Evolutionary conservation across 306 rosid species (phyloP), one percentile per base, ranked within the genome.

Genomic region (Castanea sativa): DNA sequence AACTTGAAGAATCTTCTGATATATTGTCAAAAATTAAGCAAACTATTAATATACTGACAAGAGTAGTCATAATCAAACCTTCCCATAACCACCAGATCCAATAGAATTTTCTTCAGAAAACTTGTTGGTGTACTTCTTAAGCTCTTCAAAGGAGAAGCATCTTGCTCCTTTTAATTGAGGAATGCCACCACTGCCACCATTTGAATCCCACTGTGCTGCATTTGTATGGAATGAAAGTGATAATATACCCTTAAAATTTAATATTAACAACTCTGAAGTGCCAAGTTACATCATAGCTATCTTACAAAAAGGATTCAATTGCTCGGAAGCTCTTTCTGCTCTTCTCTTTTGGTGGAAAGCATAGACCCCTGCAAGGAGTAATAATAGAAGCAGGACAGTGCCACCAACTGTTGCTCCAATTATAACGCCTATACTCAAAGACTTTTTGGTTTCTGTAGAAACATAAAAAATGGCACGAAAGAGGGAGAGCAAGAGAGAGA

Each of bases 41-140:
- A 55, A 55, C 45, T 45, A 73, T 65, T 58, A 29, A 73, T 70
- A 78, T 8, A 25, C 3, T 38, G 33, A 23, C 71, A 71, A n/a
- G 55, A 67, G 58, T 4, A 19, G 35, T 60, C 19, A 58, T 43
- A 79, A 59, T 53, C 53, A 33, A 23, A 92, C 98, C 92, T 92
- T 88, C 25, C 97, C 98, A 73, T 92, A 90, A 14, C 98, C 97
- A 9, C 98, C 98, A 29, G 90, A 79, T 63, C 90, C 90, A 59
- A 82, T 73, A 25, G 80, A 82, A 74, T 84, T 84, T 4, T 74
- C 80, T 10, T 29, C 75, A 18, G 88, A 84, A 55, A 87, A 87
- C 52, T 86, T 85, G 73, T 83, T 88, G 82, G 87, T 90, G 88
- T 55, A 88, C 72, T 67, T 89, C 76, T 78, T 81, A 29, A 94